Conservation (phyloP, 768 basidiomycete species). For the Suillus variegatus region DNA sequence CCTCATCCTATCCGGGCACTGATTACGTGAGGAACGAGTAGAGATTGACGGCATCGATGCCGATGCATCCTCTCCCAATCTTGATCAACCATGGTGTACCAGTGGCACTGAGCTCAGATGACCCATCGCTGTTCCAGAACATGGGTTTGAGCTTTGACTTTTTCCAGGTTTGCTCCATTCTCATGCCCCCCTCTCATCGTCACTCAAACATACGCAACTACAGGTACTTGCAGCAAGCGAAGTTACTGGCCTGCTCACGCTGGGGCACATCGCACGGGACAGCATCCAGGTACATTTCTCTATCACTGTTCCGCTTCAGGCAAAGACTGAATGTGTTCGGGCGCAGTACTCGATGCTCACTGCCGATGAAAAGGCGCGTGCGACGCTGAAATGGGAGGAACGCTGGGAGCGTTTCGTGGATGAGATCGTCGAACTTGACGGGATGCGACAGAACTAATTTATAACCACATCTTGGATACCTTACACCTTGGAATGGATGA, state of each 20-base stretch:
- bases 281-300: conserved; percentile 52
- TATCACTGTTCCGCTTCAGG: no score
- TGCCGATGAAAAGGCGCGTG: conserved; percentile 44
- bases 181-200: background rate
- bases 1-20: background rate
- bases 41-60: conserved; percentile 79
- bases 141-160: conserved; percentile 80
- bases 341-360: conserved; percentile 55
- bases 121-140: conserved; percentile 76
- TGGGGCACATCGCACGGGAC: conserved; percentile 64
- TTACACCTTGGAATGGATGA: conserved; percentile 64
- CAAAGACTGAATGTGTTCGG: conserved; percentile 5
- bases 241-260: conserved; percentile 60
- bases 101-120: conserved; percentile 72
- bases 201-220: background rate
- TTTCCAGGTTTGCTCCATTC: conserved; percentile 53
- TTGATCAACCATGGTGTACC: conserved; percentile 73
- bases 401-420: conserved; percentile 51
- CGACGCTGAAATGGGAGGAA: conserved; percentile 46
- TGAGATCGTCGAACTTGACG: conserved; percentile 23
- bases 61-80: conserved; percentile 74
- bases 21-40: conserved; percentile 23
- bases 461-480: background rate
- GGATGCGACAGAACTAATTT: background rate
- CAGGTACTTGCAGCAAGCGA: conserved; percentile 72